Percentiles rank a stretch among this genome's conserved stretches.
Conservation (phyloP, 2,329 filamentous ascomycete genomes). For the Corinectria fuckeliana region DNA sequence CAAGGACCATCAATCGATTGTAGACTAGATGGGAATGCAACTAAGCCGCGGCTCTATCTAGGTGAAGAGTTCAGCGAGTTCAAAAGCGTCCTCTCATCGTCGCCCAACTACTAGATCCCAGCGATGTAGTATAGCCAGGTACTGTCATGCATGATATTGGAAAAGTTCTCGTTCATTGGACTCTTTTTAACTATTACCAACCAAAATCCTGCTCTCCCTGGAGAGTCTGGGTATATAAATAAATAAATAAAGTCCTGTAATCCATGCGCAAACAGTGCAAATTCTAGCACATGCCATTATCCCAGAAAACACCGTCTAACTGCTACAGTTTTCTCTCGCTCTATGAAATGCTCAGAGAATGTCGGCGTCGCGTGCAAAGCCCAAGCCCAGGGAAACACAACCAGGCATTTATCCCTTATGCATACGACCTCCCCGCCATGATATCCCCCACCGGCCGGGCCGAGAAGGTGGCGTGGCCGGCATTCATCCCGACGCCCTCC, state of each 20-base stretch:
- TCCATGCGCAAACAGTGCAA: slow-evolving; percentile 5
- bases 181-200: slow-evolving; percentile 8
- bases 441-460: slow-evolving; percentile 40
- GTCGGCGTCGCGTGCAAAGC: neutral
- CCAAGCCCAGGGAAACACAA: neutral
- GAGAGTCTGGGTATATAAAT: slow-evolving; percentile 21
- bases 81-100: neutral
- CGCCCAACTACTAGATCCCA: too few species aligned
- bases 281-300: neutral
- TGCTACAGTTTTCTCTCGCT: neutral
- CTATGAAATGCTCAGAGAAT: neutral
- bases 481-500: slow-evolving; percentile 45
- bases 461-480: slow-evolving; percentile 55
- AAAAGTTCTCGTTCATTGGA: neutral
- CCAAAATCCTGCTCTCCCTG: slow-evolving; percentile 7
- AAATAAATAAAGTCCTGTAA: neutral
- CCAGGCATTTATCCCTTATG: slow-evolving; percentile 10
- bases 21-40: neutral
- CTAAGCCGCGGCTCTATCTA: neutral
- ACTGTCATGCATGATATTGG: neutral
- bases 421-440: slow-evolving; percentile 37
- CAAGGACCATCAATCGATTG: neutral
- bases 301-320: slow-evolving; percentile 11
- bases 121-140: neutral
- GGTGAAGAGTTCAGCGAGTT: neutral